Evolutionary conservation across 2,329 filamentous ascomycete species (phyloP).

Genomic region (Venturia nashicola): DNA sequence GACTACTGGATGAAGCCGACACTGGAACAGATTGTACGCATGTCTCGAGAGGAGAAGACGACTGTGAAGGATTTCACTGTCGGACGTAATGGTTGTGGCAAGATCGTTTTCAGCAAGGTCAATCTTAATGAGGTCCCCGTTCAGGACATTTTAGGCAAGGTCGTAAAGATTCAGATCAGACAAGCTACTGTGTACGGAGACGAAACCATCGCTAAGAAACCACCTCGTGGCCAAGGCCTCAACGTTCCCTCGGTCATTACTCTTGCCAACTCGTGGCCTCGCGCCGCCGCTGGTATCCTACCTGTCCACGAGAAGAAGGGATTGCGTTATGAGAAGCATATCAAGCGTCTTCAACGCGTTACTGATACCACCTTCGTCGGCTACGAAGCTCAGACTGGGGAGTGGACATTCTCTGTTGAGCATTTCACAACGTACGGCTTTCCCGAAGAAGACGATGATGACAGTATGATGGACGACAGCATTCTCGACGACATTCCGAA

Average conservation of each 20-base stretch:
- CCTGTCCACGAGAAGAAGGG: slow-evolving; percentile 46
- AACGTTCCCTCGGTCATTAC: slow-evolving; percentile 82
- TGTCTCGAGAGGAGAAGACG: slow-evolving; percentile 70
- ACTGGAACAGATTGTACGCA: slow-evolving; percentile 59
- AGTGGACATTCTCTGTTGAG: slow-evolving; percentile 87
- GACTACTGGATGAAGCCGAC: slow-evolving; percentile 80
- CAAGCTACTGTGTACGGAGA: slow-evolving; percentile 77
- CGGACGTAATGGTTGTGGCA: slow-evolving; percentile 69
- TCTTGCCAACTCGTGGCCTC: slow-evolving; percentile 90
- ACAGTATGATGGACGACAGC: slow-evolving; percentile 43
- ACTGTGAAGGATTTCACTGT: slow-evolving; percentile 65
- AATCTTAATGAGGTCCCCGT: slow-evolving; percentile 71
- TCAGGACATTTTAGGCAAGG: slow-evolving; percentile 63
- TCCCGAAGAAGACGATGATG: slow-evolving; percentile 64
- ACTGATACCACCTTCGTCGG: slow-evolving; percentile 67
- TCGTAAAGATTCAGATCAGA: slow-evolving; percentile 66
- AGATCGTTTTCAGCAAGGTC: slow-evolving; percentile 70
- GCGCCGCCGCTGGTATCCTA: slow-evolving; percentile 48
- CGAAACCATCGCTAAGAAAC: slow-evolving; percentile 47
- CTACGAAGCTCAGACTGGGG: slow-evolving; percentile 68
- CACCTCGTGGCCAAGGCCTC: slow-evolving; percentile 71
- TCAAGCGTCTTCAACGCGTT: slow-evolving; percentile 69
- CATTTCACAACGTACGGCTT: slow-evolving; percentile 95
- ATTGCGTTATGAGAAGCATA: slow-evolving; percentile 65
- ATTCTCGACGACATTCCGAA: slow-evolving; percentile 20